Percentiles rank a stretch among this genome's conserved stretches.
Evolutionary conservation across 371 early-diverging fungal species (phyloP).

Genomic region (Rhizopus microsporus): DNA sequence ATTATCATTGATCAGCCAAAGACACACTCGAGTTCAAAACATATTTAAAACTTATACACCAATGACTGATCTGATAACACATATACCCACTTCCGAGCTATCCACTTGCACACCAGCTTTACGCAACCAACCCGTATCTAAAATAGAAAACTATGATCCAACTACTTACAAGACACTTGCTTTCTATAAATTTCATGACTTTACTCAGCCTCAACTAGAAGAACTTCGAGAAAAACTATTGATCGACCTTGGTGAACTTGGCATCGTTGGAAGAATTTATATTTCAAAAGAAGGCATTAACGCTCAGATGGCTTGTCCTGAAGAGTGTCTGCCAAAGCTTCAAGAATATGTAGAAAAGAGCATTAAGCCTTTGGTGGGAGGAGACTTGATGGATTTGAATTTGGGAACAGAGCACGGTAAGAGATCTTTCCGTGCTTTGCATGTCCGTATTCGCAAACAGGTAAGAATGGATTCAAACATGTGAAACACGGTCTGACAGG

Average conservation of each 20-base stretch:
- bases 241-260: slow-evolving; percentile 48
- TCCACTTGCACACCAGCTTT: slow-evolving; percentile 13
- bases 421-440: slow-evolving; percentile 68
- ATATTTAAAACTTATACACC: neutral
- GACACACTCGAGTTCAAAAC: neutral
- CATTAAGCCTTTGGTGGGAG: slow-evolving; percentile 38
- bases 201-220: slow-evolving; percentile 39
- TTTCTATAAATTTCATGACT: slow-evolving; percentile 69
- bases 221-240: slow-evolving; percentile 53
- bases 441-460: slow-evolving; percentile 72
- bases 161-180: slow-evolving; percentile 66
- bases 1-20: slow-evolving; percentile 2
- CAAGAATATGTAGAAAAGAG: slow-evolving; percentile 30
- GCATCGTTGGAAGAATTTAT: slow-evolving; percentile 76
- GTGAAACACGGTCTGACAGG: neutral
- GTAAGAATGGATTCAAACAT: slow-evolving; percentile 23
- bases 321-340: slow-evolving; percentile 45
- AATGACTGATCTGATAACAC: neutral
- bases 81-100: slow-evolving; percentile 5
- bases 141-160: slow-evolving; percentile 27
- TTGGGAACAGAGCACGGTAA: slow-evolving; percentile 68
- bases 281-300: slow-evolving; percentile 81
- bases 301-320: slow-evolving; percentile 79
- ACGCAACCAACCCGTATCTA: slow-evolving; percentile 16
- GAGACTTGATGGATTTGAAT: slow-evolving; percentile 62